Conservation (phyloP, 2,329 filamentous ascomycete species). For the Claviceps sp. region DNA sequence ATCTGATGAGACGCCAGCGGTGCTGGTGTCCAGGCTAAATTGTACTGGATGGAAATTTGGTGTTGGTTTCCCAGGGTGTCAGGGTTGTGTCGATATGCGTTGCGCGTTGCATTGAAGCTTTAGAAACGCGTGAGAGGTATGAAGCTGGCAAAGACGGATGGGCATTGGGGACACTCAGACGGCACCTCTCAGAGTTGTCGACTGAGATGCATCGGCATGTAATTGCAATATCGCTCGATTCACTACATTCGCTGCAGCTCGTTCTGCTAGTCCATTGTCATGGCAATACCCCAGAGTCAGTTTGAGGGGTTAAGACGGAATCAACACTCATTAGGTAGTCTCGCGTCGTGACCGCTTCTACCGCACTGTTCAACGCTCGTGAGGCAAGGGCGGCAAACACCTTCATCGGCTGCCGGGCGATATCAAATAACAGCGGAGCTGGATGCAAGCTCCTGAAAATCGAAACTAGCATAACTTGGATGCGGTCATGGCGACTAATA, state of each 20-base stretch:
- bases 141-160: not conserved
- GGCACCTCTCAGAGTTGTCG: not conserved
- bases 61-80: no score
- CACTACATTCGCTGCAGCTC: not conserved
- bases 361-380: not conserved
- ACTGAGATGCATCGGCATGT: not conserved
- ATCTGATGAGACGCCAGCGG: constrained; percentile 15
- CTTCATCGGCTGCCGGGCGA: not conserved
- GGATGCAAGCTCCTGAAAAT: not conserved
- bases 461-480: not conserved
- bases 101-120: not conserved
- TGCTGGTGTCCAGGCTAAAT: constrained; percentile 13
- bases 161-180: not conserved
- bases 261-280: no score
- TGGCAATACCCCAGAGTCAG: not conserved
- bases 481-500: not conserved
- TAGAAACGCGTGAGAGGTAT: not conserved
- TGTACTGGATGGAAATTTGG: constrained; percentile 14
- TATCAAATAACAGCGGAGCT: not conserved
- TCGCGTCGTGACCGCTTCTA: not conserved
- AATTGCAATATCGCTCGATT: not conserved
- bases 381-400: not conserved
- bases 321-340: not conserved
- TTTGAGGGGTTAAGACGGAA: not conserved
- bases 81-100: no score